Evolutionary conservation across 345 rosid genomes (phyloP), one percentile per base, ranked within the genome.

Genomic region (Excoecaria agallocha): DNA sequence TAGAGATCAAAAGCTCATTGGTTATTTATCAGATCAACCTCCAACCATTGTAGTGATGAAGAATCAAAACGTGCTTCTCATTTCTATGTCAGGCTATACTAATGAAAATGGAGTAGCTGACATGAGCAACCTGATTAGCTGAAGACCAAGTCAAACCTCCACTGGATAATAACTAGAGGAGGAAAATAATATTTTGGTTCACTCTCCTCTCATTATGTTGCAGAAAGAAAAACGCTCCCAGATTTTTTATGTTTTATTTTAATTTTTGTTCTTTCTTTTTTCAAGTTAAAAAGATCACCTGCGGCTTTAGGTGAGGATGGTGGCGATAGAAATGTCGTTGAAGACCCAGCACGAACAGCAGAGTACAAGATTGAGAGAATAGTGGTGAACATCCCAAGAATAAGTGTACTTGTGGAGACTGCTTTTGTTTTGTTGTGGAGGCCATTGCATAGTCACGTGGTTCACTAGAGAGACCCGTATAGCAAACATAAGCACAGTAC

Each of bases 371-470:
- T 94, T 0, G 97, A 90, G 68, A 95, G 97, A 73, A 95, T 84
- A 0, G 99, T 95, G 0, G 98, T 93, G 48, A 95, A 86, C 99
- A 95, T 87, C 72, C 99, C 99, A 45, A 95, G 91, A 55, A 88
- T 69, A 35, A 95, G 91, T 17, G 97, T 93, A 78, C 98, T 82
- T 35, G 87, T 81, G 45, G 94, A 78, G 57, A 90, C 97, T 62
- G 97, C 93, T 67, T 83, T 88, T 37, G 99, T 85, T 78, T 84
- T 85, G 70, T 84, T 86, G 78, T 84, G 87, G 67, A 95, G 96
- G 72, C 97, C 99, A 81, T 95, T 95, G 88, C 99, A 95, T 95
- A 95, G 70, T 81, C 89, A 69, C 81, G 93, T n/a, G 99, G 99
- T 85, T 95, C 99, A 62, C 98, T 90, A 25, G 99, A 89, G 72